A percentile compares a stretch with the other conserved stretches of the same genome.
Evolutionary conservation across 768 basidiomycete species (phyloP).

Genomic region (Collybia nuda): DNA sequence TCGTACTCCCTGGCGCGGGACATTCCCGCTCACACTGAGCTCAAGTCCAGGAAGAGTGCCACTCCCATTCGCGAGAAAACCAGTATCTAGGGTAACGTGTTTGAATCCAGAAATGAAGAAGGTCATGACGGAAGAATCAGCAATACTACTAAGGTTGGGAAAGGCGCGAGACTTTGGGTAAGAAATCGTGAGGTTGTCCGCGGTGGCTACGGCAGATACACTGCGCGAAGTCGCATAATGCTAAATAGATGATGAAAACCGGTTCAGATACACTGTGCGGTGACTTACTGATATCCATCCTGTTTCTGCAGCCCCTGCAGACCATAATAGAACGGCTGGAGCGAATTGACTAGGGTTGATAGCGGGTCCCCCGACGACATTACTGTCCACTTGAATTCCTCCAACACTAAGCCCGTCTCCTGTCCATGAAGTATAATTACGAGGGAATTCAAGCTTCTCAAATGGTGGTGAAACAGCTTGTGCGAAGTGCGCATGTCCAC

Average conservation of each 20-base stretch:
- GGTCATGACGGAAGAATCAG: slow-evolving; percentile 19
- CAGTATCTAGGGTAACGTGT: slow-evolving; percentile 10
- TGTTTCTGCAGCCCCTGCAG: slow-evolving; percentile 8
- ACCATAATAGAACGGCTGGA: slow-evolving; percentile 25
- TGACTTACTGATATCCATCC: slow-evolving; percentile 23
- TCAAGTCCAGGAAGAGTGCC: slow-evolving; percentile 21
- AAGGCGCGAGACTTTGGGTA: slow-evolving; percentile 26
- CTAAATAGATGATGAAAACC: slow-evolving; percentile 2
- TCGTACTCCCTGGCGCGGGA: slow-evolving; percentile 10
- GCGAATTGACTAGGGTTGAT: slow-evolving; percentile 20
- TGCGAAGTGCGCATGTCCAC: slow-evolving; percentile 17
- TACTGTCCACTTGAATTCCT: slow-evolving; percentile 23
- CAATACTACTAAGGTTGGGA: slow-evolving; percentile 9
- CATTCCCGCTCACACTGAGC: slow-evolving; percentile 19
- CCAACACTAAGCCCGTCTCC: slow-evolving; percentile 24
- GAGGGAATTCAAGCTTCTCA: slow-evolving; percentile 19
- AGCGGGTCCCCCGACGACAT: slow-evolving; percentile 24
- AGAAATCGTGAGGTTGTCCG: slow-evolving; percentile 19
- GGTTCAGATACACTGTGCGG: not conserved
- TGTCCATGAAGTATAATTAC: slow-evolving; percentile 29
- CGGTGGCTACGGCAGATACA: slow-evolving; percentile 20
- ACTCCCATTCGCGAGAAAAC: slow-evolving; percentile 19
- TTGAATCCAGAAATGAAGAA: slow-evolving; percentile 25
- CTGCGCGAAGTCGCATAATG: slow-evolving; percentile 23
- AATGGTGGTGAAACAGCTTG: slow-evolving; percentile 28